Evolutionary conservation across 306 rosid genomes (phyloP), one percentile per base, ranked within the genome.

Genomic region (Cotoneaster glaucophyllus): DNA sequence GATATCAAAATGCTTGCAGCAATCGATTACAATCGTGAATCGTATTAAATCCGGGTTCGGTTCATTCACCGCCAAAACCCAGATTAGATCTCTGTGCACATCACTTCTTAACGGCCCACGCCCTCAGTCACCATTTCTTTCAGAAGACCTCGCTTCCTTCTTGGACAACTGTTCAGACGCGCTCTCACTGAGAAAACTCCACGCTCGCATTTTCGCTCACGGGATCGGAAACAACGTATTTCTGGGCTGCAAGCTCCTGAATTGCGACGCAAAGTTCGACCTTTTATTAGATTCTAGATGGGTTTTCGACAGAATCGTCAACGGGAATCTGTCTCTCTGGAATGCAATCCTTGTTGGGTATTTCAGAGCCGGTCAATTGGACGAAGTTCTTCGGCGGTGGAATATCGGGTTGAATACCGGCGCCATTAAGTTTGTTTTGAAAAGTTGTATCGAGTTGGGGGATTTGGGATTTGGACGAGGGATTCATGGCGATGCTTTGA

Each of bases 401-500:
- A 56, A 64, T n/a, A 67, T 67, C 57, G 79, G 83, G 63, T 70
- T 87, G 54, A 71, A 70, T 64, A 73, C 78, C 32, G 64, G 77
- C 7, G 68, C 78, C 57, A 43, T 84, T 57, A 79, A 84, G 6
- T 62, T 87, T 67, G 34, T 62, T 67, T 74, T 80, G 70, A 84
- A 80, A 75, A 77, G 85, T 43, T 87, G 88, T 26, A 45, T 63
- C 64, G 71, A 73, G 53, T 58, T 61, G 17, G 79, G 81, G 13
- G n/a, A 56, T 52, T 71, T 75, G 4, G 80, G 84, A 66, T 84
- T 79, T 26, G 88, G 90, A 66, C 76, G 48, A 57, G 73, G 82
- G 53, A 48, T 87, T 70, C 90, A 87, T 57, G 86, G 31, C 4
- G 90, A 87, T 72, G 79, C 86, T 31, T 39, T 82, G 52, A 84